Conservation (phyloP, 2,329 filamentous ascomycete genomes). For the Penicillium expansum region DNA sequence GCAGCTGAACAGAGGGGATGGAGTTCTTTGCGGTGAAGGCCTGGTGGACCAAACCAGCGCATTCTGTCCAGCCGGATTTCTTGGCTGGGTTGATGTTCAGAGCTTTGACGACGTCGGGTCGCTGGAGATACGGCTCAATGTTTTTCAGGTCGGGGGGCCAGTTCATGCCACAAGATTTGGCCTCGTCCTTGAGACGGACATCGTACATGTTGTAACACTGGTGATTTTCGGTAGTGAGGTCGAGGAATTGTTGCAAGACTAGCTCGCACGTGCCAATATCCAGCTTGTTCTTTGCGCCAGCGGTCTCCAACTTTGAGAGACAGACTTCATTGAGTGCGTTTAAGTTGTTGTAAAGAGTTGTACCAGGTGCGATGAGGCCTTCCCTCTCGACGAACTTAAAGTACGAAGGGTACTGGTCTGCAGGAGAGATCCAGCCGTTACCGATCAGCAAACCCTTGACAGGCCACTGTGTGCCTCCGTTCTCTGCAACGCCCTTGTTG, state of each 20-base stretch:
- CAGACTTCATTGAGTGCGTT: conserved; percentile 70
- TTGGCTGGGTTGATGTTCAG: conserved; percentile 81
- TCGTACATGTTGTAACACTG: conserved; percentile 97
- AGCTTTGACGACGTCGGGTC: conserved; percentile 72
- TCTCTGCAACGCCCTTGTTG: conserved; percentile 61
- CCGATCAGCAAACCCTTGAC: conserved; percentile 86
- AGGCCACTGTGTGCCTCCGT: conserved; percentile 61
- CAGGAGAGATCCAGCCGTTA: conserved; percentile 94
- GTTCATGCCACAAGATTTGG: conserved; percentile 84
- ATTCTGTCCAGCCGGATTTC: conserved; percentile 87
- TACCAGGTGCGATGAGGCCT: conserved; percentile 66
- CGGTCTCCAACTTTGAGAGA: conserved; percentile 57
- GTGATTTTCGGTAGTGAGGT: conserved; percentile 58
- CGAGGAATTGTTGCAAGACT: conserved; percentile 71
- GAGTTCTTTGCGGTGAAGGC: conserved; percentile 71
- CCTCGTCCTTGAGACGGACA: conserved; percentile 75
- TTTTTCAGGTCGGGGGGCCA: conserved; percentile 85
- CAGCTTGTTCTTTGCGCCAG: conserved; percentile 60
- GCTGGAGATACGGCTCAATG: conserved; percentile 81
- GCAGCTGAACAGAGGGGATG: conserved; percentile 66
- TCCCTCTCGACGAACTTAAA: conserved; percentile 76
- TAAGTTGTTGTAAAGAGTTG: conserved; percentile 59
- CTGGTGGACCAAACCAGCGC: conserved; percentile 71
- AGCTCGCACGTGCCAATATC: conserved; percentile 70
- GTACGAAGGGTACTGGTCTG: conserved; percentile 86